phyloP scores from a whole-genome alignment of 768 basidiomycete species.

The Amanita rubescens region DNA sequence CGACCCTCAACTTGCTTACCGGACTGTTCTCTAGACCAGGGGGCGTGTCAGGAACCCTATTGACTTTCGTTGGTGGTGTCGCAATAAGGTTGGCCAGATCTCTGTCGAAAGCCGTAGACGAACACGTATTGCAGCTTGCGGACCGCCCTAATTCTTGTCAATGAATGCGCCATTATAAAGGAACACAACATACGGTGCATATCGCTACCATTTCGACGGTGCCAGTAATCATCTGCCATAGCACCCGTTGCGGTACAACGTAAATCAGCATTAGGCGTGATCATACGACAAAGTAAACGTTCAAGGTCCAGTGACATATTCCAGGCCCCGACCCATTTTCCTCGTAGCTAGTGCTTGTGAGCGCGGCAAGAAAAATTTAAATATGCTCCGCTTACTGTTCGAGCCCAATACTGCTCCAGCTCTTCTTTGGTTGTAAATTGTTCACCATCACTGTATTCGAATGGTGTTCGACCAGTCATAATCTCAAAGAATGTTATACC shows the following conservation, averaged over 20 bases:
- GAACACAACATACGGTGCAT: background rate
- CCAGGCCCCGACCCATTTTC: slow-evolving; percentile 85
- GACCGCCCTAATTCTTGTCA: slow-evolving; percentile 32
- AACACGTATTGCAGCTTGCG: slow-evolving; percentile 38
- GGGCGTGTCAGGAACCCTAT: slow-evolving; percentile 24
- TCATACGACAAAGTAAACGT: slow-evolving; percentile 67
- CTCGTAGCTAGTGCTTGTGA: slow-evolving; percentile 44
- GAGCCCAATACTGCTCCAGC: slow-evolving; percentile 78
- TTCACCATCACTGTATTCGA: slow-evolving; percentile 76
- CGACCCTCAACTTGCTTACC: background rate
- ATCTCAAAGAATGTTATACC: slow-evolving; percentile 94
- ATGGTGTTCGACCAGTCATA: slow-evolving; percentile 86
- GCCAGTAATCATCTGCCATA: slow-evolving; percentile 66
- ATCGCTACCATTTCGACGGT: slow-evolving; percentile 37
- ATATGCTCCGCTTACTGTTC: slow-evolving; percentile 46
- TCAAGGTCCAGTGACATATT: slow-evolving; percentile 59
- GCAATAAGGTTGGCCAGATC: slow-evolving; percentile 34
- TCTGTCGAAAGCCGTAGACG: slow-evolving; percentile 43
- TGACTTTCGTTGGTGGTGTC: slow-evolving; percentile 23
- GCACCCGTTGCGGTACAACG: slow-evolving; percentile 64
- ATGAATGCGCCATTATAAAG: background rate
- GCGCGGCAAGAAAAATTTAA: background rate
- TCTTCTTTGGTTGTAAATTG: slow-evolving; percentile 74
- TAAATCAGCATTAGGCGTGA: slow-evolving; percentile 74
- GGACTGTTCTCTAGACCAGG: slow-evolving; percentile 25